Conservation (phyloP, 192 early-diverging fungal genomes). For the Coemansia biformis region DNA sequence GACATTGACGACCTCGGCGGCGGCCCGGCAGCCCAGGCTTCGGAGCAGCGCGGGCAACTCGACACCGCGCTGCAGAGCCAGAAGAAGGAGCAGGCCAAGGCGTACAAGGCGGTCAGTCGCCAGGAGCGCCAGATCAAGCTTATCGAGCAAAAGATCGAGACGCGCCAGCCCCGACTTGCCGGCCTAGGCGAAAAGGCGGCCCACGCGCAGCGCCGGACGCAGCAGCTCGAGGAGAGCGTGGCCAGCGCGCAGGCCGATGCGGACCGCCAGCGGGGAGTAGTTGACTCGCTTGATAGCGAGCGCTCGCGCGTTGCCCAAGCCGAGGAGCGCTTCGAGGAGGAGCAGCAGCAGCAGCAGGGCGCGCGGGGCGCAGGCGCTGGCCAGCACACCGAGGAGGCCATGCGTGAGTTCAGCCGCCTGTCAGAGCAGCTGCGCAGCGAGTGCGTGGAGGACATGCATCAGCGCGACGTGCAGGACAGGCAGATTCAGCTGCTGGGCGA, state of each 20-base stretch:
- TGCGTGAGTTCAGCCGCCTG: constrained; percentile 55
- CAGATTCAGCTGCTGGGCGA: constrained; percentile 57
- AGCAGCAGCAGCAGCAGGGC: constrained; percentile 34
- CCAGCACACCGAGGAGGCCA: constrained; percentile 32
- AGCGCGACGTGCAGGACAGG: constrained; percentile 62
- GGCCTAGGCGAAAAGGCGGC: constrained; percentile 67
- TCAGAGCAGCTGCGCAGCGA: constrained; percentile 66
- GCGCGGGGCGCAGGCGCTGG: constrained; percentile 27
- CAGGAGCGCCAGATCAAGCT: constrained; percentile 71
- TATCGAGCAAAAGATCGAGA: constrained; percentile 66
- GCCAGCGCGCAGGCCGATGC: constrained; percentile 50
- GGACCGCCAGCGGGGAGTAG: constrained; percentile 51
- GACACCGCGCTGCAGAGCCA: constrained; percentile 59
- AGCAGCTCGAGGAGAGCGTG: constrained; percentile 57
- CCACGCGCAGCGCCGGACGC: constrained; percentile 65
- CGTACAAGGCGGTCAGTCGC: constrained; percentile 65
- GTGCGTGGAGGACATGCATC: constrained; percentile 66
- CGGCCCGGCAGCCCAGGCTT: constrained; percentile 28
- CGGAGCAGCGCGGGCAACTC: constrained; percentile 51
- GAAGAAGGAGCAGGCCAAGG: constrained; percentile 63
- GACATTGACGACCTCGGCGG: constrained; percentile 58
- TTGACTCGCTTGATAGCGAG: constrained; percentile 54
- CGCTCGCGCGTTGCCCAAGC: constrained; percentile 52
- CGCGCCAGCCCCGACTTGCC: constrained; percentile 42
- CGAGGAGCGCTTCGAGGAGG: constrained; percentile 53